Percentiles rank a stretch among this genome's conserved stretches.
Conservation (phyloP, 495 filamentous ascomycete genomes). For the Neurospora discreta region DNA sequence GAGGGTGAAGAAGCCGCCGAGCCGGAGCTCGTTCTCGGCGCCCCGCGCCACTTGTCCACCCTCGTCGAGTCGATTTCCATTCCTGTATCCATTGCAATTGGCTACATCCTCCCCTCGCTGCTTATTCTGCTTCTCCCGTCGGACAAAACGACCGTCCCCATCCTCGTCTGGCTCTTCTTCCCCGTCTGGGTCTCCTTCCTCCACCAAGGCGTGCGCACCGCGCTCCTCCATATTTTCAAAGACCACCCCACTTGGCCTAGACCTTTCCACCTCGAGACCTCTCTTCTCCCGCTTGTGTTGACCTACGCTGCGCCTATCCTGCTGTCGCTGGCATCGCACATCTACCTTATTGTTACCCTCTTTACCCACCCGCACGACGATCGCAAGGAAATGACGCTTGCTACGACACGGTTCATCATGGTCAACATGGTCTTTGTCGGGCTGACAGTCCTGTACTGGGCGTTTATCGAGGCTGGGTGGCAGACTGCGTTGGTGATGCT, state of each 20-base stretch:
- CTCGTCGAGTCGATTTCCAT: conserved; percentile 27
- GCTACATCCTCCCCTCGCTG: conserved; percentile 23
- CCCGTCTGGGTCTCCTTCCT: conserved; percentile 27
- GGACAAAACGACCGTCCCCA: conserved; percentile 51
- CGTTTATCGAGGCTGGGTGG: conserved; percentile 28
- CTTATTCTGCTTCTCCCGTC: conserved; percentile 57
- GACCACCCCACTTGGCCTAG: not conserved
- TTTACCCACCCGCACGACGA: conserved; percentile 17
- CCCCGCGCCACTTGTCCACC: conserved; percentile 20
- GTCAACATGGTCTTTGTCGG: conserved; percentile 24
- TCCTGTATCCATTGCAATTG: conserved; percentile 26
- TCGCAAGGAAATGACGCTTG: conserved; percentile 28
- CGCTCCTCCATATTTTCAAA: conserved; percentile 2
- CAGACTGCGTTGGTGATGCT: conserved; percentile 18
- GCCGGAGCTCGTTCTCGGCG: conserved; percentile 16
- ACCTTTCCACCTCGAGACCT: conserved; percentile 24
- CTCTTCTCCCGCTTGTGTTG: conserved; percentile 8
- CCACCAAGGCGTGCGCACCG: conserved; percentile 17
- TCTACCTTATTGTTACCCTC: conserved; percentile 19
- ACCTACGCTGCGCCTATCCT: conserved; percentile 27
- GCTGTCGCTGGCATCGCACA: conserved; percentile 22
- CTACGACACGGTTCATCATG: conserved; percentile 22
- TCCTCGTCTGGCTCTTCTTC: conserved; percentile 43
- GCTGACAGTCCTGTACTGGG: conserved; percentile 31
- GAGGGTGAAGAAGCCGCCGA: conserved; percentile 1